These are phyloP conservation scores for Mortierella antarctica DNA, from an alignment of 192 early-diverging fungal species.

Conservation along the genomic window DNA sequence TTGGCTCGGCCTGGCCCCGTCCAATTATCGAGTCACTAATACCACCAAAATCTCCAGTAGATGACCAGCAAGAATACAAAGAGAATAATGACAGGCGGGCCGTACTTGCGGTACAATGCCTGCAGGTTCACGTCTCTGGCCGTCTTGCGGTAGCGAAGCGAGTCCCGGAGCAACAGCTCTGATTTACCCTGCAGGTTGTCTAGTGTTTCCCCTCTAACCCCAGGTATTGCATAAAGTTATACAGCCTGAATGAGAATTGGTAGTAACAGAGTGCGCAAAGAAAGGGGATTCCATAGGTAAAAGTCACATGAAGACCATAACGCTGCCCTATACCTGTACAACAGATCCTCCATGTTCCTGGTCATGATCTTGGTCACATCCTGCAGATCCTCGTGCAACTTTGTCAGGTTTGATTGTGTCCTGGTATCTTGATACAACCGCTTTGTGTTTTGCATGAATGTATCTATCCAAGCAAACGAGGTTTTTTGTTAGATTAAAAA, in stretches of 20 bases:
- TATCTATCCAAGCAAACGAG: conserved; percentile 66
- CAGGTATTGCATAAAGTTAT: background rate
- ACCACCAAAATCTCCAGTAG: conserved; percentile 69
- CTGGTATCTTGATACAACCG: conserved; percentile 95
- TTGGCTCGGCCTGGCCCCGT: too few species aligned
- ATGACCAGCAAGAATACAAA: conserved; percentile 85
- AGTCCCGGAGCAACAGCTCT: conserved; percentile 55
- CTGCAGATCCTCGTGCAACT: conserved; percentile 94
- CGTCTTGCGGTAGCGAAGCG: conserved; percentile 87
- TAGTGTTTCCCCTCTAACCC: conserved; percentile 66
- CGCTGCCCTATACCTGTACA: conserved; percentile 74
- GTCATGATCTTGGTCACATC: conserved; percentile 99
- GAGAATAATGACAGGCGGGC: conserved; percentile 84
- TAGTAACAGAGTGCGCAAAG: conserved; percentile 20
- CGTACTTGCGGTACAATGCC: conserved; percentile 94
- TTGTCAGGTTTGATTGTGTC: conserved; percentile 90
- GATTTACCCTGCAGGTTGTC: conserved; percentile 74
- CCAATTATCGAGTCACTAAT: conserved; percentile 27
- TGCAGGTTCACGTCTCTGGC: conserved; percentile 89
- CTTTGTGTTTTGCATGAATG: conserved; percentile 98
- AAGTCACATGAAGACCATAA: background rate
- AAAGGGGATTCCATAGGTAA: background rate
- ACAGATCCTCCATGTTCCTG: conserved; percentile 95
- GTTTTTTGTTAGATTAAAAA: background rate
- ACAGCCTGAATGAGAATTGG: too few species aligned